Conservation (phyloP, 495 filamentous ascomycete species). For the Clavariopsis aquatica region DNA sequence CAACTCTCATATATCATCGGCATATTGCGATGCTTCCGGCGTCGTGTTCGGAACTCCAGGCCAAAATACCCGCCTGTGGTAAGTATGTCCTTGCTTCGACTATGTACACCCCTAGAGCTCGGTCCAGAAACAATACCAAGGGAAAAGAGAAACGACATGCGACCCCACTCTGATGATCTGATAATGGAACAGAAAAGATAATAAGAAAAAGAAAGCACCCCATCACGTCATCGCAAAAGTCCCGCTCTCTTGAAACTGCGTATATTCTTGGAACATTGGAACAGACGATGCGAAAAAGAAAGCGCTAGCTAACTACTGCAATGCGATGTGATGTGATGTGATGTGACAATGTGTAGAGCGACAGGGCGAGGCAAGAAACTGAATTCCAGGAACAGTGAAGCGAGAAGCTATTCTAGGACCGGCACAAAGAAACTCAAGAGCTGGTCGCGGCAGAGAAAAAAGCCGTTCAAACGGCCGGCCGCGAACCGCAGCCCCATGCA, state of each 20-base stretch:
- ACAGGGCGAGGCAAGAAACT: background rate
- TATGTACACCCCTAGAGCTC: no score
- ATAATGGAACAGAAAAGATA: no score
- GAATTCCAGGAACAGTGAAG: background rate
- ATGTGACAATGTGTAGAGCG: background rate
- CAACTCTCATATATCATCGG: background rate
- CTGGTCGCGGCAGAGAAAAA: background rate
- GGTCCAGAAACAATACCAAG: no score
- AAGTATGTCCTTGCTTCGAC: no score
- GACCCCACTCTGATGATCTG: no score
- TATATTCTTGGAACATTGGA: no score
- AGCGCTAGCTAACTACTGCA: background rate
- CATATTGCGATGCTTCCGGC: background rate
- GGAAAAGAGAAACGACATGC: no score
- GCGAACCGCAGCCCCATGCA: background rate
- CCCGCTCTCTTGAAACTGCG: no score
- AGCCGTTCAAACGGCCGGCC: background rate
- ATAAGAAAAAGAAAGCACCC: no score
- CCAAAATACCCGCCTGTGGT: no score
- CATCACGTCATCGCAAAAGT: no score
- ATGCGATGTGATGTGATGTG: background rate
- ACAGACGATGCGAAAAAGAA: no score
- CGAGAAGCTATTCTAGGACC: background rate
- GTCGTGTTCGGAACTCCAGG: background rate
- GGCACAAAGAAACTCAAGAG: background rate